A percentile compares a stretch with the other conserved stretches of the same genome.
These are phyloP conservation scores for Penicillium soppii DNA, from an alignment of 495 filamentous ascomycete genomes.

Conservation along the genomic window DNA sequence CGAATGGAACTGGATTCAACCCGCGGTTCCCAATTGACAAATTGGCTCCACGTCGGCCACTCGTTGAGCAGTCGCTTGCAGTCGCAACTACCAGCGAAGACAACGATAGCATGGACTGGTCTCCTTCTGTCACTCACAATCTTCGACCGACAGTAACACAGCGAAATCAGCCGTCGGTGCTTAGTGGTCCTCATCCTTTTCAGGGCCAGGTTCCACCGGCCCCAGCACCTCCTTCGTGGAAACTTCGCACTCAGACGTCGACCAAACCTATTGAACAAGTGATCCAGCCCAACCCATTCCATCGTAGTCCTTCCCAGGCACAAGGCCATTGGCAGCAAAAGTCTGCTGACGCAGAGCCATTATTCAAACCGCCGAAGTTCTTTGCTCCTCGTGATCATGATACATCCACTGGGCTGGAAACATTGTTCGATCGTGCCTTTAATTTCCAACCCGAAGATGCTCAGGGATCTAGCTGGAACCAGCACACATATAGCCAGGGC, in stretches of 20 bases:
- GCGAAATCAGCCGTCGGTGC: constrained; percentile 31
- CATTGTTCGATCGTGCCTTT: constrained; percentile 45
- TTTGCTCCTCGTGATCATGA: constrained; percentile 45
- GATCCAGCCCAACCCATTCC: constrained; percentile 40
- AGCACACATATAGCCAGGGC: constrained; percentile 4
- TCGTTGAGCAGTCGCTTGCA: constrained; percentile 23
- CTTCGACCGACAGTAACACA: constrained; percentile 40
- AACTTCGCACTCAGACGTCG: constrained; percentile 57
- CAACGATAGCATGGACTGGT: constrained; percentile 77
- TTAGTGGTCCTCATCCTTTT: constrained; percentile 54
- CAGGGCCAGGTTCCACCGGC: constrained; percentile 63
- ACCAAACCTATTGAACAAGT: constrained; percentile 34
- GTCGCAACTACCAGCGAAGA: constrained; percentile 40
- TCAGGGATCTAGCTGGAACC: constrained; percentile 11
- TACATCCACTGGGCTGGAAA: constrained; percentile 48
- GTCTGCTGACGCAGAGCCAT: constrained; percentile 19
- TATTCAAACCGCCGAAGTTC: constrained; percentile 52
- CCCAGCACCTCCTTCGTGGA: constrained; percentile 62
- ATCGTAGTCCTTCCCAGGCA: constrained; percentile 25
- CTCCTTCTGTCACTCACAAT: constrained; percentile 57
- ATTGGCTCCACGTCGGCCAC: constrained; percentile 30
- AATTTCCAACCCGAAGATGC: constrained; percentile 42
- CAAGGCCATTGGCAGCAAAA: constrained; percentile 22
- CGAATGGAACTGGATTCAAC: constrained; percentile 17
- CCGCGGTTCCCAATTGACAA: constrained; percentile 43